Base-by-base conservation (phyloP, 345 rosid species). In the Aquilaria sinensis region DNA sequence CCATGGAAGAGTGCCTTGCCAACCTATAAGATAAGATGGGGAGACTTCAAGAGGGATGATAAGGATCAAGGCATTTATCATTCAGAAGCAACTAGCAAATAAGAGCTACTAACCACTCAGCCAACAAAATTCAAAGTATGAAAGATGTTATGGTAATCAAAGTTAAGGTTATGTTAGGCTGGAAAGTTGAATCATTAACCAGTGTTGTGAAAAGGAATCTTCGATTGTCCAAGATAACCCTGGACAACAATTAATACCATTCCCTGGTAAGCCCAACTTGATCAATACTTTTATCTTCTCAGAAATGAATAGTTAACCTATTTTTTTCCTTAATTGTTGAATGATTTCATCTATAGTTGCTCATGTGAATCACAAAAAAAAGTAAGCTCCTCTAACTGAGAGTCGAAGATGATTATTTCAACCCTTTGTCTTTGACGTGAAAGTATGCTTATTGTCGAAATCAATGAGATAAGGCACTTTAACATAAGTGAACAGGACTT, bases 251-350 rank as follows among this genome's bases (percentile, higher is more conserved):
- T 74, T 94, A 97, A 78, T 94, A 94, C 99, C 99, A 94, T 78
- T 94, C 99, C 82, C 99, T 86, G 51, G 99, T 90, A 70, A 94
- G 97, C 60, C 99, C 99, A 74, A 97, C 97, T 0, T 97, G 97
- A 82, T 94, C 99, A 71, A 94, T 90, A 53, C 99, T 97, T 79
- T 90, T 94, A 73, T 94, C 97, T 67, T 96, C 96, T 82, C 90
- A 97, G 75, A 94, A 94, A 65, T 90, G 86, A 60, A 94, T 92
- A 48, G 89, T 94, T 73, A 90, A 69, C 75, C 99, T 81, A n/a
- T 67, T 97, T 97, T 78, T 86, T 94, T 77, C 90, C 97, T 63
- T 78, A 83, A 56, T 23, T 23, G 82, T 80, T 58, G 95, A 75
- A 62, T 90, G 80, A 23, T 23, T 23, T 23, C 97, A 94, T 55